These are phyloP conservation scores for Amphirosellinia nigrospora DNA, from an alignment of 495 filamentous ascomycete species.

Conservation along the genomic window DNA sequence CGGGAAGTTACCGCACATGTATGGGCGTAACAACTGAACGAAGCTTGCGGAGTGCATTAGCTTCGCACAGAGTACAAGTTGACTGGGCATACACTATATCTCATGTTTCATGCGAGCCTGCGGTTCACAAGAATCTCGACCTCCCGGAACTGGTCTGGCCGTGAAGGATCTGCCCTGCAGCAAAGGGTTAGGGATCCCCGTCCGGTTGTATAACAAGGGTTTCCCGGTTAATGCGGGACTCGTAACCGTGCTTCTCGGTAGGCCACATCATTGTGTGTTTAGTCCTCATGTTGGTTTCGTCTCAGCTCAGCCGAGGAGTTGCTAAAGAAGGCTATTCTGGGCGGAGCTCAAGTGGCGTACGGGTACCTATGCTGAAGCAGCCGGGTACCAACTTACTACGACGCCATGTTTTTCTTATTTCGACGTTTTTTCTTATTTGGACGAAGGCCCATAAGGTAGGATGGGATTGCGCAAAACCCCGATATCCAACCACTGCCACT, in stretches of 20 bases:
- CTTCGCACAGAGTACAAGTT: neutral
- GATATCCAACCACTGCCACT: neutral
- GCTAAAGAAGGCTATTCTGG: neutral
- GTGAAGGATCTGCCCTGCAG: slow-evolving; percentile 26
- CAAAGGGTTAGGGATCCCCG: slow-evolving; percentile 23
- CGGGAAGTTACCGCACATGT: neutral
- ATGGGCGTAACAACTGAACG: neutral
- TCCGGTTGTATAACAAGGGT: slow-evolving; percentile 22
- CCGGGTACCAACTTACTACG: neutral
- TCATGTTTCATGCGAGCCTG: slow-evolving; percentile 12
- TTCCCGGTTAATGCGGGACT: slow-evolving; percentile 17
- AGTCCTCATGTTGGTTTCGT: neutral
- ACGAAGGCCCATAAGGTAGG: neutral
- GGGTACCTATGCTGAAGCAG: neutral
- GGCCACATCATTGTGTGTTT: slow-evolving; percentile 14
- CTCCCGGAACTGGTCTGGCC: slow-evolving; percentile 21
- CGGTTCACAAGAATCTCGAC: slow-evolving; percentile 8
- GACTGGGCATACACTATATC: neutral
- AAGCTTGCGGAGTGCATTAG: slow-evolving; percentile 21
- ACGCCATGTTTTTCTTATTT: neutral
- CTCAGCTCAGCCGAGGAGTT: neutral
- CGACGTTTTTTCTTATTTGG: neutral
- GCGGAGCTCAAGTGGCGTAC: neutral
- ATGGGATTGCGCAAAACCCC: neutral
- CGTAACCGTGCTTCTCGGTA: slow-evolving; percentile 15